These are phyloP conservation scores for Hymenoscyphus linearis DNA, from an alignment of 2,329 filamentous ascomycete genomes.

Conservation along the genomic window DNA sequence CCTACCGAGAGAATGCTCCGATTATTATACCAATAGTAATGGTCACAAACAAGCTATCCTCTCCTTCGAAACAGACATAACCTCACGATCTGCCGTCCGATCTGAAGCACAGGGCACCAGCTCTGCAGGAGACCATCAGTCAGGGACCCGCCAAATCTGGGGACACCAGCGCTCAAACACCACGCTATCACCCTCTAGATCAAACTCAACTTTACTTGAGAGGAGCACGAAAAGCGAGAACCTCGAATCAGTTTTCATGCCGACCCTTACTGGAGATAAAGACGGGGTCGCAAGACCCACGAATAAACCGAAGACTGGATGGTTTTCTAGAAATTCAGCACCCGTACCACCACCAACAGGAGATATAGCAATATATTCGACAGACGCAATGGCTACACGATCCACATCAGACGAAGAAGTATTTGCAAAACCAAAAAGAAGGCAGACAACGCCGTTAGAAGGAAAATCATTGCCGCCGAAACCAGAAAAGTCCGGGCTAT, in stretches of 20 bases:
- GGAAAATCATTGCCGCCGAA: slow-evolving; percentile 10
- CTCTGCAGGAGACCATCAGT: slow-evolving; percentile 14
- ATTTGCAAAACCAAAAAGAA: slow-evolving; percentile 18
- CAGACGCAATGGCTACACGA: slow-evolving; percentile 10
- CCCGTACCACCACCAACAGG: slow-evolving; percentile 18
- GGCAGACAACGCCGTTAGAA: slow-evolving; percentile 16
- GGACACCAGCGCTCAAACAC: slow-evolving; percentile 24
- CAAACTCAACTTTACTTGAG: slow-evolving; percentile 15
- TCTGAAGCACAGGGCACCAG: slow-evolving; percentile 12
- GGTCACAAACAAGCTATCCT: slow-evolving; percentile 9
- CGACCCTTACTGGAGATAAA: slow-evolving; percentile 28
- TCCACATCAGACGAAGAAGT: slow-evolving; percentile 16
- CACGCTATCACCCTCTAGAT: slow-evolving; percentile 21
- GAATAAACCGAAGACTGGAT: slow-evolving; percentile 25
- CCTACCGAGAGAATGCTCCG: slow-evolving; percentile 26
- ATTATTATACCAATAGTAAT: slow-evolving; percentile 23
- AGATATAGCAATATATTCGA: slow-evolving; percentile 13
- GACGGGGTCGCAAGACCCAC: slow-evolving; percentile 21
- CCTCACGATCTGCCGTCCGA: slow-evolving; percentile 1
- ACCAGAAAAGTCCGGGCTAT: slow-evolving; percentile 11
- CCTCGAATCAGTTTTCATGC: slow-evolving; percentile 22
- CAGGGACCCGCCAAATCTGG: slow-evolving; percentile 14
- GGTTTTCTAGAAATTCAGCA: slow-evolving; percentile 28
- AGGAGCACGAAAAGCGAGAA: slow-evolving; percentile 16
- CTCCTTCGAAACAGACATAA: slow-evolving; percentile 8